Base-by-base conservation (phyloP, 768 basidiomycete genomes). In the Kwoniella newhampshirensis region DNA sequence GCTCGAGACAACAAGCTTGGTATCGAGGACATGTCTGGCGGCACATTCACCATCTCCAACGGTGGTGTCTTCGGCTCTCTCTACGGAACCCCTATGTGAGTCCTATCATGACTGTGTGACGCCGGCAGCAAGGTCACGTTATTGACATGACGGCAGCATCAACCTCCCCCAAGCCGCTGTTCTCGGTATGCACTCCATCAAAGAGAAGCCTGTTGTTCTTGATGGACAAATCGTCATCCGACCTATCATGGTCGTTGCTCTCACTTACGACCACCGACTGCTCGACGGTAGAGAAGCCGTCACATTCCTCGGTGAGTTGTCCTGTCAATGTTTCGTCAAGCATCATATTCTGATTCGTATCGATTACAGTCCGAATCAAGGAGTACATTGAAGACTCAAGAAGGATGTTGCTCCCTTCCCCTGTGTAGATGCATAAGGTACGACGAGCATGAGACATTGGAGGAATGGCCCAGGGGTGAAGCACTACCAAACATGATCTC, bases 31-130 rank as follows among this genome's bases (percentile, higher is more conserved):
- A 97, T 97, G 94, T 82, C 91, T 30, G 94, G 94, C 46, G 94
- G 94, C 46, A 86, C 91, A n/a, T 97, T 99, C 82, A 98, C 94
- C 63, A 97, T 97, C 77, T 98, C 96, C 37, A 99, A 99, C 73
- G 96, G 94, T 42, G 94, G 94, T 68, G 94, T 99, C 75, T 99
- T 99, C 71, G 94, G 94, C 41, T 94, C 91, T 46, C 80, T 99
- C 46, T 96, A 87, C 71, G 94, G 94, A 37, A 99, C 94, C n/a
- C 94, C 94, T 35, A 99, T 99, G 74, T 75, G 54, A 71, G 74
- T 60, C 7, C 9, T 27, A 18, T n/a, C n/a, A n/a, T n/a, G n/a
- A n/a, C n/a, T n/a, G n/a, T n/a, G 42, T 28, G 27, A 36, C 11
- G 26, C 8, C 12, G 21, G 35, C 49, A 37, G 51, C 48, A 53